Conservation (phyloP, 164 flowering plant genomes). For the Pachysandra terminalis region DNA sequence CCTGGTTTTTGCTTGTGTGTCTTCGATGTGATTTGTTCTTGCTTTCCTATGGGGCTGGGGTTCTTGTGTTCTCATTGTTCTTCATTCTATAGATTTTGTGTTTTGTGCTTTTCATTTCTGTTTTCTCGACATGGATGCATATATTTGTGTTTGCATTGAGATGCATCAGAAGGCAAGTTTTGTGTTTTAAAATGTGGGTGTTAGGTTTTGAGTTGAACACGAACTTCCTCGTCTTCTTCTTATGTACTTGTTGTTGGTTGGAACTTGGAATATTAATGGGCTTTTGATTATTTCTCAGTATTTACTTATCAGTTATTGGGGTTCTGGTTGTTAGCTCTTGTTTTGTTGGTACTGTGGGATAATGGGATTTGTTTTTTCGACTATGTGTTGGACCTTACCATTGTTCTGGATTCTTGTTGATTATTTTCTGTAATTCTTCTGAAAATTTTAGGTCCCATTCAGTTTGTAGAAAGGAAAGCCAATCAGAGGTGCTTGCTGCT, state of each 20-base stretch:
- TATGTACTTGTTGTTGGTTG: not conserved
- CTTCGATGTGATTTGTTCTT: not conserved
- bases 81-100: not conserved
- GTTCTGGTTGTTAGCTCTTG: too few relatives aligned
- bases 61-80: too few relatives aligned
- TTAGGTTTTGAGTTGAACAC: not conserved
- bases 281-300: not conserved
- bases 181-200: not conserved
- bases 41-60: not conserved
- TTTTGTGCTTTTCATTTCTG: not conserved
- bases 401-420: not conserved
- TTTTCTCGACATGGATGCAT: not conserved
- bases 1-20: not conserved
- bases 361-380: too few relatives aligned
- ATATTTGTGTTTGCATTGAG: not conserved
- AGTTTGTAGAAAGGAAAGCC: not conserved
- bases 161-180: not conserved
- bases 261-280: not conserved
- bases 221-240: not conserved
- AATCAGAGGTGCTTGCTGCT: slow-evolving; percentile 53
- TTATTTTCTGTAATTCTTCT: not conserved
- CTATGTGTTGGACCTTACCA: too few relatives aligned
- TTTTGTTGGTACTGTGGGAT: too few relatives aligned
- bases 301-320: not conserved
- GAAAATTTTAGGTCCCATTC: slow-evolving; percentile 1